Conservation (phyloP, 2,329 filamentous ascomycete species). For the Endocalyx cinctus region DNA sequence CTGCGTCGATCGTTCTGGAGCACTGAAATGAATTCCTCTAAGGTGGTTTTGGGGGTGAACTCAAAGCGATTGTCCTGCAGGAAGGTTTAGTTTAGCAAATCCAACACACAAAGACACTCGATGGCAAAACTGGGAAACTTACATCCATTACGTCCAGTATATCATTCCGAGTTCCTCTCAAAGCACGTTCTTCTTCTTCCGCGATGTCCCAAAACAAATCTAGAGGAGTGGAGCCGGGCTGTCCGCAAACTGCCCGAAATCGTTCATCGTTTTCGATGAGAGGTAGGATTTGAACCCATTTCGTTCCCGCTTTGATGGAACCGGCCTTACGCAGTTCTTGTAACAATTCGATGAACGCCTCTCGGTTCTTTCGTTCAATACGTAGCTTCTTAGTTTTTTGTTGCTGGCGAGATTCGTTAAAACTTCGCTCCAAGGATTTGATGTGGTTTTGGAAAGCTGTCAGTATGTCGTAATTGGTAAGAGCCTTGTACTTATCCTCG, state of each 20-base stretch:
- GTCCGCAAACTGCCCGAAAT: conserved; percentile 78
- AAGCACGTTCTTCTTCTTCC: conserved; percentile 86
- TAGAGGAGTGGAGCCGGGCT: conserved; percentile 77
- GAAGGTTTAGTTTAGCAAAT: conserved; percentile 29
- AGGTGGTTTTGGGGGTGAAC: conserved; percentile 77
- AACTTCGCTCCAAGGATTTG: conserved; percentile 81
- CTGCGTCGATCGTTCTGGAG: conserved; percentile 85
- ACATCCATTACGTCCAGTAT: conserved; percentile 87
- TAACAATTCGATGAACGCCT: conserved; percentile 72
- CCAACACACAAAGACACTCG: not conserved
- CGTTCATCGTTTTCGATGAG: conserved; percentile 75
- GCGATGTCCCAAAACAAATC: conserved; percentile 95
- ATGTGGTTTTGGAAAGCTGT: conserved; percentile 93
- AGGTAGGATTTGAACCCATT: conserved; percentile 79
- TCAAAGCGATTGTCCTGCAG: conserved; percentile 83
- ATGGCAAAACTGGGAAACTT: conserved; percentile 31
- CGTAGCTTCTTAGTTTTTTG: conserved; percentile 78
- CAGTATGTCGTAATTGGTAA: conserved; percentile 86
- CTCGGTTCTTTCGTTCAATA: conserved; percentile 79
- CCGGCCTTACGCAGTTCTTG: conserved; percentile 68
- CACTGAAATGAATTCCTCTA: conserved; percentile 80
- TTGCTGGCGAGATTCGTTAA: conserved; percentile 86
- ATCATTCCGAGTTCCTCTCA: conserved; percentile 75
- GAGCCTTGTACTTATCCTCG: conserved; percentile 78
- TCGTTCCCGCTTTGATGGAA: conserved; percentile 83